phyloP scores from a whole-genome alignment of 2,329 filamentous ascomycete species.

The Cercospora sesami region DNA sequence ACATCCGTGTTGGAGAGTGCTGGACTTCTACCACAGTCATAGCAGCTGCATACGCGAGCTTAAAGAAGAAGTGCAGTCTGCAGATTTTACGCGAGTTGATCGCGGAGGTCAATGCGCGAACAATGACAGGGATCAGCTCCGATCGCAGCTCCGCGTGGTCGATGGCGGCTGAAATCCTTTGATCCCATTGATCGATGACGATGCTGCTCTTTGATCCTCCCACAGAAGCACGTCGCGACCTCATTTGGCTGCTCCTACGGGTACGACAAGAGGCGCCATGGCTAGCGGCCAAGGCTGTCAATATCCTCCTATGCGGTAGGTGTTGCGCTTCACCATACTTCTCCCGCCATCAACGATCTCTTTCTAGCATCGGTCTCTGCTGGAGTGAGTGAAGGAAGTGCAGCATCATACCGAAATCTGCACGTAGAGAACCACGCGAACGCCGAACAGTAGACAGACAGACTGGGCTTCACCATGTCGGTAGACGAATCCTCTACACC shows the following conservation, averaged over 20 bases:
- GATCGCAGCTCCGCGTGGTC: background rate
- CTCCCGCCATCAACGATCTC: background rate
- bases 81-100: background rate
- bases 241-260: background rate
- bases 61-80: background rate
- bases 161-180: background rate
- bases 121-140: background rate
- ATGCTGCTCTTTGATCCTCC: background rate
- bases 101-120: background rate
- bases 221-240: background rate
- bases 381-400: background rate
- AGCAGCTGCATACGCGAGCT: background rate
- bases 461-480: background rate
- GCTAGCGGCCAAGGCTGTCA: background rate
- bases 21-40: background rate
- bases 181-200: background rate
- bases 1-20: background rate
- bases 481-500: background rate
- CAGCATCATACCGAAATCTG: background rate
- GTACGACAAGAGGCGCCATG: slow-evolving; percentile 1
- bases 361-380: background rate
- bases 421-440: background rate
- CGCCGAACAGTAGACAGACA: background rate
- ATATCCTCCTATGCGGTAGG: background rate
- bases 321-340: background rate